Evolutionary conservation across 2,329 filamentous ascomycete species (phyloP).

Genomic region (Paraphoma sp.): DNA sequence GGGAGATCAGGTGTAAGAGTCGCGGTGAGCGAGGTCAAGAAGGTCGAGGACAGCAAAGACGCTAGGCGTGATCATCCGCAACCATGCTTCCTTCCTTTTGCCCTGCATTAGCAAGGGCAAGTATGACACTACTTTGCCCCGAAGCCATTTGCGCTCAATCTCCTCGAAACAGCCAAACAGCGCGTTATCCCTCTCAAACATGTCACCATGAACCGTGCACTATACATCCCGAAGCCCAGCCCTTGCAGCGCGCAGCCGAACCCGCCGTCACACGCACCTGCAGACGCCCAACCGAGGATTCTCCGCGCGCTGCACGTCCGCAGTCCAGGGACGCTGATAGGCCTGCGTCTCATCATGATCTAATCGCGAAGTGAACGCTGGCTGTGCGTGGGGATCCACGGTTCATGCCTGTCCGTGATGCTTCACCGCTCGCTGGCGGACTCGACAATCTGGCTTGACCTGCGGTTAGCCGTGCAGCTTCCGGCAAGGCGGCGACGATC

Average conservation of each 20-base stretch:
- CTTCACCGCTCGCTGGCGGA: neutral
- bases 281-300: conserved; percentile 1
- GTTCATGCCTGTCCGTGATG: neutral
- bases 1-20: neutral
- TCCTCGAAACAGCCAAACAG: conserved; percentile 8
- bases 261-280: conserved; percentile 4
- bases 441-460: neutral
- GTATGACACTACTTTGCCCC: neutral
- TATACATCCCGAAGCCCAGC: neutral
- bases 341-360: neutral
- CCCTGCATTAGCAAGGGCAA: neutral
- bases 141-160: conserved; percentile 6
- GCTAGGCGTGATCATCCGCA: neutral
- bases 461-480: conserved; percentile 1
- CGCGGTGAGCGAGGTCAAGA: conserved; percentile 2
- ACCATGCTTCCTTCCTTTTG: neutral
- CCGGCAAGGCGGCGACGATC: conserved; percentile 5
- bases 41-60: neutral
- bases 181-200: conserved; percentile 5
- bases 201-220: conserved; percentile 3
- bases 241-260: conserved; percentile 7
- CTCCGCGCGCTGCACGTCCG: neutral
- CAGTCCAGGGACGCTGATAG: neutral
- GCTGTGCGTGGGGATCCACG: neutral
- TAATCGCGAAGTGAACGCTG: neutral